Evolutionary conservation across 2,329 filamentous ascomycete genomes (phyloP).

Genomic region (Pseudocercospora fuligena): DNA sequence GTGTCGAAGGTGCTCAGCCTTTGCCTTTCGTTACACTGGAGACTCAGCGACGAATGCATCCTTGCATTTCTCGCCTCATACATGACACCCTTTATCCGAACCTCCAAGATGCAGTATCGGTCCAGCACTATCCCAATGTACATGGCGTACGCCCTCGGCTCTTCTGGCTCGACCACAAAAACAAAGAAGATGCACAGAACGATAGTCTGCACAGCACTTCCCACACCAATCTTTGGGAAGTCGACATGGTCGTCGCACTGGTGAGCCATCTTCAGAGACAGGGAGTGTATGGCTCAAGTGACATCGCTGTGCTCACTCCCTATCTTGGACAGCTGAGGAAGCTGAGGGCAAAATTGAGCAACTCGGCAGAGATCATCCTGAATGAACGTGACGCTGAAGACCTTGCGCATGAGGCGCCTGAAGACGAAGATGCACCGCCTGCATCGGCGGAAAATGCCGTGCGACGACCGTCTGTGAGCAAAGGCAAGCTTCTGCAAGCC

Average conservation of each 20-base stretch:
- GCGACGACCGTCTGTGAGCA: slow-evolving; percentile 6
- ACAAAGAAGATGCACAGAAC: slow-evolving; percentile 48
- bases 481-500: slow-evolving; percentile 18
- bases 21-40: slow-evolving; percentile 50
- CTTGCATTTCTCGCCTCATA: slow-evolving; percentile 64
- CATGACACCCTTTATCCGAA: slow-evolving; percentile 62
- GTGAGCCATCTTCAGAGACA: slow-evolving; percentile 70
- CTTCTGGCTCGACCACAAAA: slow-evolving; percentile 66
- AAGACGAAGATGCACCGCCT: slow-evolving; percentile 8
- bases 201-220: slow-evolving; percentile 44
- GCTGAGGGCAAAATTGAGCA: slow-evolving; percentile 45
- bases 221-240: slow-evolving; percentile 63
- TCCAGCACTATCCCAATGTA: slow-evolving; percentile 41
- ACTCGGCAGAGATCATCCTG: slow-evolving; percentile 53
- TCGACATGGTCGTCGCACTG: slow-evolving; percentile 65
- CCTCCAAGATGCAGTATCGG: slow-evolving; percentile 55
- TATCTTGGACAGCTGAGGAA: slow-evolving; percentile 64
- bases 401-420: slow-evolving; percentile 9
- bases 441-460: not conserved
- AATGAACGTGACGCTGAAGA: slow-evolving; percentile 56
- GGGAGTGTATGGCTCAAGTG: slow-evolving; percentile 61
- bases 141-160: slow-evolving; percentile 58
- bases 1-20: not conserved
- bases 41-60: slow-evolving; percentile 69
- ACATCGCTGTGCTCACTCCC: slow-evolving; percentile 74